Evolutionary conservation across 2,329 filamentous ascomycete genomes (phyloP), one percentile per base, ranked within the genome.

Genomic region (Hymenoscyphus albidus): DNA sequence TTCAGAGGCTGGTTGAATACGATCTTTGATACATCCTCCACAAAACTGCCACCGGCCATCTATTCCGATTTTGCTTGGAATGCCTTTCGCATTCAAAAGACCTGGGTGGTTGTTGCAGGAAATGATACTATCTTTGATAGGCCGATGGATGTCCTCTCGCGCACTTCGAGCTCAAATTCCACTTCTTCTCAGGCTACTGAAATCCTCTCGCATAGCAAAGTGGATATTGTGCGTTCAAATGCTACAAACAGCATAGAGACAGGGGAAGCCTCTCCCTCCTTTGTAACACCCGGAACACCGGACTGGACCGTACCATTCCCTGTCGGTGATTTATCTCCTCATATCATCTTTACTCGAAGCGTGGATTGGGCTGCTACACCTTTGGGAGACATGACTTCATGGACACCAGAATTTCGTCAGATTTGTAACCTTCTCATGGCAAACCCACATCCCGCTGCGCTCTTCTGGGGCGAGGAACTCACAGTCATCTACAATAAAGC

Each of bases 361-460:
- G 76, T 88, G 22, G 88, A 93, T 74, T 95, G 91, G 91, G 83
- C 83, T 0, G 80, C 83, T 0, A 94, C 91, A 1, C 80, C 87
- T 1, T 79, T 95, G 1, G 91, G 91, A 0, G 88, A 90, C 0
- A 91, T 94, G 48, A 87, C 89, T 67, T 76, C 83, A 16, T 89
- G 92, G 70, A 78, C 93, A 56, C 83, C 90, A 56, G 89, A 92
- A 69, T 79, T 95, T 60, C 83, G 91, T 57, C 85, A 87, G 69
- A 89, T 93, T 85, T 88, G 89, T 55, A 93, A 93, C 74, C 77
- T 94, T 54, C 85, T 95, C 70, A 92, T 95, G 89, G 88, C 85
- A 22, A 90, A 86, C 66, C 89, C 89, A 7, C 86, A 92, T 71
- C 88, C 89, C 1, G 85, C 87, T 10, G 87, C 88, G 6, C 83